Conservation (phyloP, 1,284 basidiomycete species). For the Cutaneotrichosporon sp. region DNA sequence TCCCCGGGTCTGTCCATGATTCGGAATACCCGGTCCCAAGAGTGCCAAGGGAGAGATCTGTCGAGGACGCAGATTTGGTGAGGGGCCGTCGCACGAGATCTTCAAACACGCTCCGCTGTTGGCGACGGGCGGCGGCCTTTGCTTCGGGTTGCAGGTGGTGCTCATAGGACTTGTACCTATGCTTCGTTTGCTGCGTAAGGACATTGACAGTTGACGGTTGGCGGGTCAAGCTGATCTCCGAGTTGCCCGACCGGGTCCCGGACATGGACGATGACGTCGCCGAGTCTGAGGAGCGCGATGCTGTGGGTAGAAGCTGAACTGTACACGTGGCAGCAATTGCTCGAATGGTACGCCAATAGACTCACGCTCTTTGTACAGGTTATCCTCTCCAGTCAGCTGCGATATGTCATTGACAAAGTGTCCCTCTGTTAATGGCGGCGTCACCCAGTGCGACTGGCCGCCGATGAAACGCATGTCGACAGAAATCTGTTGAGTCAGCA, state of each 20-base stretch:
- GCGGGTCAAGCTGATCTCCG: slow-evolving; percentile 2
- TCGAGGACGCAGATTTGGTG: no score
- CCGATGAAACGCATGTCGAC: slow-evolving; percentile 42
- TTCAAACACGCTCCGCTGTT: neutral
- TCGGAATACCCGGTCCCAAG: neutral
- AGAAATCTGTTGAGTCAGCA: slow-evolving; percentile 29
- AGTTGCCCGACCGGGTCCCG: neutral
- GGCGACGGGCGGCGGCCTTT: neutral
- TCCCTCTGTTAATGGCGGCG: slow-evolving; percentile 40
- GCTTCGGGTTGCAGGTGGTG: slow-evolving; percentile 28
- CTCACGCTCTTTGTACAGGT: slow-evolving; percentile 24
- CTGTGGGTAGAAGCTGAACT: slow-evolving; percentile 28
- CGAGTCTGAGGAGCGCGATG: slow-evolving; percentile 18
- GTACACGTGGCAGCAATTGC: neutral
- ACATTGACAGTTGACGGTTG: slow-evolving; percentile 7
- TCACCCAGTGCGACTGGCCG: slow-evolving; percentile 37
- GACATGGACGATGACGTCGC: slow-evolving; percentile 6
- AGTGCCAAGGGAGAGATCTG: neutral
- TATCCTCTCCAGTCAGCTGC: slow-evolving; percentile 23
- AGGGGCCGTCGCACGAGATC: no score
- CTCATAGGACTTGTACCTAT: slow-evolving; percentile 28
- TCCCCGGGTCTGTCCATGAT: neutral
- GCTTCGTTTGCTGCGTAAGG: slow-evolving; percentile 15
- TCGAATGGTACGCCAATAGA: no score
- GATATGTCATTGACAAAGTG: slow-evolving; percentile 34